Percentiles rank a stretch among this genome's conserved stretches.
phyloP scores from a whole-genome alignment of 352 stramenopile genomes.

The Phytophthora crassamura region DNA sequence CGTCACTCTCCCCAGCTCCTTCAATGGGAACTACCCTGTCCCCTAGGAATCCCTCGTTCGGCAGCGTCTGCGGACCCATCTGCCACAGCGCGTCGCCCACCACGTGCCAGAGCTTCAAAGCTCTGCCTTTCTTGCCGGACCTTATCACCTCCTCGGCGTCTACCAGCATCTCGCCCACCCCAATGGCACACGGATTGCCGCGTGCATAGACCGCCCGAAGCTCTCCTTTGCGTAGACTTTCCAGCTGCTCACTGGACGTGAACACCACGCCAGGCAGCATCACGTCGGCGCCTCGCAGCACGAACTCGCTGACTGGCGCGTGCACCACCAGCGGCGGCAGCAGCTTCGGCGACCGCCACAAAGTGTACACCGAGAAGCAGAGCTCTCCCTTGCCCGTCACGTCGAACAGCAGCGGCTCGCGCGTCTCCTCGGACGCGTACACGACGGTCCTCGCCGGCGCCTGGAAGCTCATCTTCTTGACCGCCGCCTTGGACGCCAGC shows the following conservation, averaged over 20 bases:
- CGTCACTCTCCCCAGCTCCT: slow-evolving; percentile 19
- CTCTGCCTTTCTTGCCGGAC: slow-evolving; percentile 71
- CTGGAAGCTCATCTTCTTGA: slow-evolving; percentile 85
- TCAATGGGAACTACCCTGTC: slow-evolving; percentile 47
- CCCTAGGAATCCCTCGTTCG: slow-evolving; percentile 69
- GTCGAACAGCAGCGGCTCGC: slow-evolving; percentile 80
- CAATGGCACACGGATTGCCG: slow-evolving; percentile 81
- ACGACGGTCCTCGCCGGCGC: slow-evolving; percentile 77
- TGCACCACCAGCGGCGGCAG: slow-evolving; percentile 73
- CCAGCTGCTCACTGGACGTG: slow-evolving; percentile 53
- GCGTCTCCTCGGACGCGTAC: slow-evolving; percentile 61
- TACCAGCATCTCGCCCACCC: slow-evolving; percentile 78
- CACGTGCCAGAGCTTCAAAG: slow-evolving; percentile 71
- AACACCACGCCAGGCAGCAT: slow-evolving; percentile 88
- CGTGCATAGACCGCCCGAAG: slow-evolving; percentile 72
- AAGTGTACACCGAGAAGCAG: slow-evolving; percentile 69
- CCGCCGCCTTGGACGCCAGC: slow-evolving; percentile 51
- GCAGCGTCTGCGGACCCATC: slow-evolving; percentile 69
- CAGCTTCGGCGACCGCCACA: slow-evolving; percentile 61
- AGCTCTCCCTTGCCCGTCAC: slow-evolving; percentile 72
- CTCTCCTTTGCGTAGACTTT: slow-evolving; percentile 68
- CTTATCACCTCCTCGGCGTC: slow-evolving; percentile 62
- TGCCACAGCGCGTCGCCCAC: slow-evolving; percentile 82
- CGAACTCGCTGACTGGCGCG: slow-evolving; percentile 81
- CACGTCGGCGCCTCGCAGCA: slow-evolving; percentile 81